Percentiles rank a stretch among this genome's conserved stretches.
phyloP scores from a whole-genome alignment of 176 grass and related monocot species.

The Thalia dealbata region DNA sequence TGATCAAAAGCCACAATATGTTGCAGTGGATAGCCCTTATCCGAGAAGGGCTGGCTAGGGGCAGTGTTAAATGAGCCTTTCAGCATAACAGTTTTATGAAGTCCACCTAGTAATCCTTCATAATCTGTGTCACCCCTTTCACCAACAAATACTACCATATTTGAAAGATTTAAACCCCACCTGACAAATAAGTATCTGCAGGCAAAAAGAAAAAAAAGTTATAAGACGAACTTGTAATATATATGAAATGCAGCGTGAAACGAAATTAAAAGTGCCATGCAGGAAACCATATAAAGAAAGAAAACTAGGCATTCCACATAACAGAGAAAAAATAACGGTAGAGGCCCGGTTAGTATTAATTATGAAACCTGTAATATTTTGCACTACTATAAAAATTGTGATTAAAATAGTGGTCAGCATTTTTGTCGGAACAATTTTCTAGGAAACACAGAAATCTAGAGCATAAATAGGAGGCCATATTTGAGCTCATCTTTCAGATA shows the following conservation, averaged over 20 bases:
- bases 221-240: background rate
- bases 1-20: constrained; percentile 67
- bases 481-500: background rate
- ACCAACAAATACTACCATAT: constrained; percentile 64
- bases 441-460: no score
- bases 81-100: constrained; percentile 66
- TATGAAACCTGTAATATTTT: no score
- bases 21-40: constrained; percentile 45
- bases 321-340: background rate
- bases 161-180: constrained; percentile 54
- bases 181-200: constrained; percentile 71
- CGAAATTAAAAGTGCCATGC: background rate
- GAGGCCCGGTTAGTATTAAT: no score
- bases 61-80: constrained; percentile 53
- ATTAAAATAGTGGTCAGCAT: no score
- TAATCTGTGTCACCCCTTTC: constrained; percentile 86
- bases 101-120: constrained; percentile 54
- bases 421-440: no score
- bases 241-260: background rate
- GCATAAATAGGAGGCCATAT: background rate
- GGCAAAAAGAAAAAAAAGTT: constrained; percentile 8
- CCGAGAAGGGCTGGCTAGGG: constrained; percentile 44
- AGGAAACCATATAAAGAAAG: background rate
- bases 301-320: background rate
- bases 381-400: no score